Conservation (phyloP, 2,329 filamentous ascomycete genomes). For the Fonsecaea monophora region DNA sequence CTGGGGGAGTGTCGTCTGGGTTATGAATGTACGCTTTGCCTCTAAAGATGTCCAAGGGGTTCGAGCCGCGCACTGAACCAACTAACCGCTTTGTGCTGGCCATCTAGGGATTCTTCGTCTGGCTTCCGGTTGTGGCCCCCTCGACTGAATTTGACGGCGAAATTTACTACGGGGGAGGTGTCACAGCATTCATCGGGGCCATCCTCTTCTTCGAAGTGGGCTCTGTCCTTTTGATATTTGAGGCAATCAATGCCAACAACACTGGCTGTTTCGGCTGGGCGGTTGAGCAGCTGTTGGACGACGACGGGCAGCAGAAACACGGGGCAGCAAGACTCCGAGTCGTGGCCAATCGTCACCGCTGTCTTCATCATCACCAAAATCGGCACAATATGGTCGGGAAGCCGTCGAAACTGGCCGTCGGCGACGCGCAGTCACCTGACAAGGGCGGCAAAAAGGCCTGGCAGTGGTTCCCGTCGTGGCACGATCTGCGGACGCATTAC, state of each 20-base stretch:
- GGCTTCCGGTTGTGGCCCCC: conserved; percentile 64
- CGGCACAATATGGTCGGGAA: conserved; percentile 47
- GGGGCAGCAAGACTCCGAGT: conserved; percentile 18
- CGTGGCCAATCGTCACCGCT: conserved; percentile 24
- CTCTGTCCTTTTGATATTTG: conserved; percentile 67
- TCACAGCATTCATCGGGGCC: conserved; percentile 71
- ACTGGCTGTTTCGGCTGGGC: conserved; percentile 74
- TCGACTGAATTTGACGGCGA: conserved; percentile 52
- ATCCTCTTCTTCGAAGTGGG: conserved; percentile 73
- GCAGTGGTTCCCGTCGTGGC: conserved; percentile 66
- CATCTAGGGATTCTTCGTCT: conserved; percentile 57
- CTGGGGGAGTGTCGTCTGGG: conserved; percentile 61
- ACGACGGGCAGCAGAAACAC: conserved; percentile 29
- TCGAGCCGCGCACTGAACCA: not conserved
- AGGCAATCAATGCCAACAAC: conserved; percentile 72
- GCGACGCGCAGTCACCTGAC: not conserved
- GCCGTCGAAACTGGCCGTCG: conserved; percentile 23
- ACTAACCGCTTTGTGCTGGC: not conserved
- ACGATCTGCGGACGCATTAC: conserved; percentile 66
- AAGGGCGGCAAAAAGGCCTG: conserved; percentile 48
- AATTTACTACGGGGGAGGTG: conserved; percentile 61
- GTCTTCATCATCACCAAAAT: conserved; percentile 36
- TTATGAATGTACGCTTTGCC: conserved; percentile 50
- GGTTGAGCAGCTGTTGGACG: conserved; percentile 58
- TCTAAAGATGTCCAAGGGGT: not conserved